These are phyloP conservation scores for Aplosporella prunicola DNA, from an alignment of 2,329 filamentous ascomycete species.

Conservation along the genomic window DNA sequence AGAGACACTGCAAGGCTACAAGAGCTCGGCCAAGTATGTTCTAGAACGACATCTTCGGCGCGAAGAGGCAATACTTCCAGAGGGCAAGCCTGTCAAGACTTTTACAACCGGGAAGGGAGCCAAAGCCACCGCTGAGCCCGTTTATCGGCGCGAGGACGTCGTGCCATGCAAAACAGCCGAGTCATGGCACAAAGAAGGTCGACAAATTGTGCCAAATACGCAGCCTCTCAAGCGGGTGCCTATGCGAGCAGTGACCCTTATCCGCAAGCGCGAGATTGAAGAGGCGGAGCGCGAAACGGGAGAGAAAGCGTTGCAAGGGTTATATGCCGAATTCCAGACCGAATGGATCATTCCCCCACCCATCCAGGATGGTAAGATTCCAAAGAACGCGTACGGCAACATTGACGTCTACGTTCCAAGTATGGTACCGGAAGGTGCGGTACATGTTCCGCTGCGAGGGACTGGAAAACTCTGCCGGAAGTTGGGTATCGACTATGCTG, in stretches of 20 bases:
- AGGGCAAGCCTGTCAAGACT: constrained; percentile 58
- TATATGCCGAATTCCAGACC: constrained; percentile 78
- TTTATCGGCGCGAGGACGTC: constrained; percentile 71
- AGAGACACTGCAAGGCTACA: constrained; percentile 75
- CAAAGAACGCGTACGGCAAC: constrained; percentile 91
- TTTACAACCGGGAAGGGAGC: constrained; percentile 70
- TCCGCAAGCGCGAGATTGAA: constrained; percentile 79
- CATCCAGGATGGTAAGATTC: constrained; percentile 75
- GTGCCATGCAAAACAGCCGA: constrained; percentile 82
- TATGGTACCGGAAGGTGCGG: constrained; percentile 80
- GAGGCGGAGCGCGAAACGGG: constrained; percentile 73
- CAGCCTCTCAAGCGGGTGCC: constrained; percentile 77
- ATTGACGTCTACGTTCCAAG: constrained; percentile 91
- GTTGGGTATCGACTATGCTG: constrained; percentile 78
- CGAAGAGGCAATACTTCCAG: constrained; percentile 74
- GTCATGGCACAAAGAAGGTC: constrained; percentile 95
- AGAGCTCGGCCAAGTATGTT: constrained; percentile 74
- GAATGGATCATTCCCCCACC: constrained; percentile 91
- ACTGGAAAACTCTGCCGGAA: constrained; percentile 73
- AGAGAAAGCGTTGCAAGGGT: constrained; percentile 73
- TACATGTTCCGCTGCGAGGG: constrained; percentile 72
- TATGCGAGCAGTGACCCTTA: constrained; percentile 81
- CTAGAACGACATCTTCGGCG: constrained; percentile 79
- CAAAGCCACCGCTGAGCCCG: constrained; percentile 64
- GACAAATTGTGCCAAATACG: constrained; percentile 61